Evolutionary conservation across 805 yeast species (phyloP), one percentile per base, ranked within the genome.

Genomic region (Barnettozyma vustinii): DNA sequence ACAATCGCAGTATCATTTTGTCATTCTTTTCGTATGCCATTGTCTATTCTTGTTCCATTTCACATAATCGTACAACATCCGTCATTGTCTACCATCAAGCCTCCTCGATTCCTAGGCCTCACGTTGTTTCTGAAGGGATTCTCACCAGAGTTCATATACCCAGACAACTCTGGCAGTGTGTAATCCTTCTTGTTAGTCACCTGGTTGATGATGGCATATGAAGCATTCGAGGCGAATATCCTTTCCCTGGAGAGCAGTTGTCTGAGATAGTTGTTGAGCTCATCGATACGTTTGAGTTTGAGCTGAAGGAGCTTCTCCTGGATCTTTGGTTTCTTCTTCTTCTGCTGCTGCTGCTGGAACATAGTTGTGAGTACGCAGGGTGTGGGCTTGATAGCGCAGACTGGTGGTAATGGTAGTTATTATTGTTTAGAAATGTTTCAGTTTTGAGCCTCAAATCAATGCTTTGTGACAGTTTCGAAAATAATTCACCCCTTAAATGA

Each of bases 201-300:
- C 46, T 66, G 68, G 41, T 70, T 63, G 6, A 71, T 69, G n/a
- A 72, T 64, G 46, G 74, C 64, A 35, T 75, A 65, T 8, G 82
- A 76, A 8, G 85, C 84, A 56, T 77, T 77, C 5, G 87, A 80
- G 9, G 86, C 83, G 30, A 81, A 79, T 2, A 82, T 79, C 52
- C 90, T 68, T 12, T 83, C 82, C 46, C 77, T 66, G 3, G 73
- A 60, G 36, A 85, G 60, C 40, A 79, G 75, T 26, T 73, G 73
- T 54, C 73, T 75, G 35, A 84, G 63, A 52, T 77, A 77, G 4
- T 64, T 59, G 56, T 82, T 83, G 30, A 82, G 69, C 56, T 81
- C 83, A 44, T 72, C 74, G 32, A 82, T 74, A 56, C 91, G 71
- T 58, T 77, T 80, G 41, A 84, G 67, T 62, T 83, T 84, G 50